These are phyloP conservation scores for Ceratocystis lukuohia DNA, from an alignment of 2,329 filamentous ascomycete species.

Conservation along the genomic window DNA sequence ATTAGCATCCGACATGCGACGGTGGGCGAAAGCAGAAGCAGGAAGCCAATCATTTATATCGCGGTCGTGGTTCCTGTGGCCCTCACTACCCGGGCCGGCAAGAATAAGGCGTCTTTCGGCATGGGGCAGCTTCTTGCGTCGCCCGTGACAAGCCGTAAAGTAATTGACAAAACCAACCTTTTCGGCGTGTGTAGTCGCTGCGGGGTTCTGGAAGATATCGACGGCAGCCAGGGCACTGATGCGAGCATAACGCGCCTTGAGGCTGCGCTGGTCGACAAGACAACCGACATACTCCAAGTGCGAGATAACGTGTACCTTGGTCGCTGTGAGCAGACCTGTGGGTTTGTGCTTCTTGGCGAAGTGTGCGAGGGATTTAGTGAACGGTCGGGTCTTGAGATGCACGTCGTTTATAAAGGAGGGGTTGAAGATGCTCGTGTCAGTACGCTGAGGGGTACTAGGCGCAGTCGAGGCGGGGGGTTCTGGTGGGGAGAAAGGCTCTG, in stretches of 20 bases:
- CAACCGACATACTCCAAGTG: conserved; percentile 74
- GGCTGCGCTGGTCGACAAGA: conserved; percentile 59
- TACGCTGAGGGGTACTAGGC: conserved; percentile 14
- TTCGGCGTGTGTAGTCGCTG: conserved; percentile 7
- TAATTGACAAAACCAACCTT: conserved; percentile 77
- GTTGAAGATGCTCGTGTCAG: conserved; percentile 50
- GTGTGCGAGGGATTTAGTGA: conserved; percentile 54
- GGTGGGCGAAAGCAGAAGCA: too few species aligned
- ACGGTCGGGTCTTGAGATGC: conserved; percentile 52
- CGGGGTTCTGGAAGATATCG: conserved; percentile 36
- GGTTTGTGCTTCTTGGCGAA: conserved; percentile 69
- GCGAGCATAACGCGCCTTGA: conserved; percentile 56
- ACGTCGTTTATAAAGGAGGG: conserved; percentile 64
- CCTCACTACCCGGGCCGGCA: neutral
- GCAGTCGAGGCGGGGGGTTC: neutral
- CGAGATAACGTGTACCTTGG: conserved; percentile 60
- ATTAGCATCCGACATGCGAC: neutral
- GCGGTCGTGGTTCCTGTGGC: neutral
- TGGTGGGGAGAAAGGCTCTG: neutral
- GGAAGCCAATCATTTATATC: too few species aligned
- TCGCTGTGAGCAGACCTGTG: conserved; percentile 55
- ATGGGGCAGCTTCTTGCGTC: conserved; percentile 24
- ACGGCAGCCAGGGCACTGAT: conserved; percentile 60
- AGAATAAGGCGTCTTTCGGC: neutral
- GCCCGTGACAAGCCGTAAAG: conserved; percentile 72